These are phyloP conservation scores for Rhodotorula sp. DNA, from an alignment of 1,284 basidiomycete genomes.

Conservation along the genomic window DNA sequence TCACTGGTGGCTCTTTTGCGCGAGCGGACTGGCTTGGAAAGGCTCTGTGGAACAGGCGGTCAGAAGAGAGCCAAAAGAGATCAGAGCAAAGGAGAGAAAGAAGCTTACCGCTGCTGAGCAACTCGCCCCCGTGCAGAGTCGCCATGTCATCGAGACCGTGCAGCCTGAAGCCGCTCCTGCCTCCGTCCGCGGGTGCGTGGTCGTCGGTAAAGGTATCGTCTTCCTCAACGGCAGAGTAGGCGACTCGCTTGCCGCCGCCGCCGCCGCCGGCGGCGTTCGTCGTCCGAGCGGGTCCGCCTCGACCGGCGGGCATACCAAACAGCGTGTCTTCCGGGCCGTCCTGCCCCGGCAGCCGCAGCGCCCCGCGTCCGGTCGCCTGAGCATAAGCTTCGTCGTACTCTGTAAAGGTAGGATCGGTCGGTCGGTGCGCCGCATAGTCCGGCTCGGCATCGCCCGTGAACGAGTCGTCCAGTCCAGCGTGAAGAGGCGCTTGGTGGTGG, in stretches of 20 bases:
- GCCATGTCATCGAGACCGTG: conserved; percentile 40
- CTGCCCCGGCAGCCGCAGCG: conserved; percentile 17
- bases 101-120: conserved; percentile 35
- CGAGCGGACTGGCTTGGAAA: conserved; percentile 38
- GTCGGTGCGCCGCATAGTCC: neutral
- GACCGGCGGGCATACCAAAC: conserved; percentile 30
- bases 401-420: conserved; percentile 5
- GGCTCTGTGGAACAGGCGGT: conserved; percentile 20
- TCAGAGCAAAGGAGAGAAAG: neutral
- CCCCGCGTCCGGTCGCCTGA: conserved; percentile 7
- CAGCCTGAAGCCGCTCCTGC: conserved; percentile 37
- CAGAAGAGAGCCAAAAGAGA: neutral
- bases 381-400: conserved; percentile 5
- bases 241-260: neutral
- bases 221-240: conserved; percentile 5
- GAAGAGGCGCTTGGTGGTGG: neutral
- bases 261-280: too few relatives aligned
- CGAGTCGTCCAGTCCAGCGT: neutral
- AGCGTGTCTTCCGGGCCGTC: conserved; percentile 41
- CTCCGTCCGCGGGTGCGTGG: conserved; percentile 9
- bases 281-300: neutral
- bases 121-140: conserved; percentile 43
- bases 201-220: conserved; percentile 19
- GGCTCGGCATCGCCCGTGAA: conserved; percentile 16
- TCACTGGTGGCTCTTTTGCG: conserved; percentile 13